phyloP scores from a whole-genome alignment of 768 basidiomycete species.

The Mycena vulgaris region DNA sequence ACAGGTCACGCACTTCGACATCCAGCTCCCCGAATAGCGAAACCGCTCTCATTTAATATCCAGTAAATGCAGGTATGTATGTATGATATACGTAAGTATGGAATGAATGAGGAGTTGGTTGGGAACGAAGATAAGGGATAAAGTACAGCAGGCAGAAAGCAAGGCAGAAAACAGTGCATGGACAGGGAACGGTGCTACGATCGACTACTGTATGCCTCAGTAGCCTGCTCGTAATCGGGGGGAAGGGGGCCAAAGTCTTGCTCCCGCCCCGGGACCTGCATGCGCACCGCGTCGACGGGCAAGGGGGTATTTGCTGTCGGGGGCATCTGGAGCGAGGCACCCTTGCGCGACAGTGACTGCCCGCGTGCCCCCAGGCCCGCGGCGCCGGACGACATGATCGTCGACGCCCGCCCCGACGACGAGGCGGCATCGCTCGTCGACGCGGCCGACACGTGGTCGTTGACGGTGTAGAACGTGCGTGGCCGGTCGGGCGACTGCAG shows the following conservation, averaged over 20 bases:
- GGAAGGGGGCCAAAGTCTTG: conserved; percentile 36
- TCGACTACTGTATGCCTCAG: conserved; percentile 16
- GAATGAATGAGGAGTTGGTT: not conserved
- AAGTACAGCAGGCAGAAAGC: not conserved
- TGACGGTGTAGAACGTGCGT: conserved; percentile 20
- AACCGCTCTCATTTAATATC: not conserved
- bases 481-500: not conserved
- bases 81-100: not conserved
- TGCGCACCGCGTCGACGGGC: conserved; percentile 25
- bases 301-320: conserved; percentile 34
- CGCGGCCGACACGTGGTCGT: conserved; percentile 1
- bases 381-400: conserved; percentile 25
- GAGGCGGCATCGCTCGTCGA: conserved; percentile 7
- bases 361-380: conserved; percentile 33
- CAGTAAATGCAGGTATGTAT: not conserved
- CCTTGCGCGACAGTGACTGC: conserved; percentile 13
- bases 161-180: not conserved
- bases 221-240: conserved; percentile 36
- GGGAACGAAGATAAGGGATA: not conserved
- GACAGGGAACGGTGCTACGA: not conserved
- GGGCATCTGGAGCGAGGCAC: conserved; percentile 24
- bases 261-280: conserved; percentile 36
- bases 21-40: conserved; percentile 55
- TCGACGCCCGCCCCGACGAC: conserved; percentile 22
- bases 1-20: conserved; percentile 85